A percentile compares a stretch with the other conserved stretches of the same genome.
These are phyloP conservation scores for Paecilomyces niveus DNA, from an alignment of 2,329 filamentous ascomycete species.

Conservation along the genomic window DNA sequence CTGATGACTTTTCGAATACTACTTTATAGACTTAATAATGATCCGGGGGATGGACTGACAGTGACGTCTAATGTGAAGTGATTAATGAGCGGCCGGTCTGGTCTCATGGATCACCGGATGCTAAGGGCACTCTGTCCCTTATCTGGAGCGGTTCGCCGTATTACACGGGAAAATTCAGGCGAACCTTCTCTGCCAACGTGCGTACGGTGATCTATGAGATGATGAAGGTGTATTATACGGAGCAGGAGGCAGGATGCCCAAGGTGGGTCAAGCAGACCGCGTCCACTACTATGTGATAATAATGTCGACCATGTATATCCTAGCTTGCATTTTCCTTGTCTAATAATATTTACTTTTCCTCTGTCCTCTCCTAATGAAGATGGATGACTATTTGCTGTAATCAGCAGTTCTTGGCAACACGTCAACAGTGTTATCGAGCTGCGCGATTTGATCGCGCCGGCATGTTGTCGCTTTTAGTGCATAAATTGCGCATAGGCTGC, in stretches of 20 bases:
- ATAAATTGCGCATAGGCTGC: background rate
- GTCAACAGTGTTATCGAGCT: background rate
- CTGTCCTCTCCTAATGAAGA: background rate
- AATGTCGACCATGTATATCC: background rate
- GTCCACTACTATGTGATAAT: background rate
- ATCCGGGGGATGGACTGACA: background rate
- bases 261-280: background rate
- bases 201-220: background rate
- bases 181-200: background rate
- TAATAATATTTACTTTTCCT: background rate
- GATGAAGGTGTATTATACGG: background rate
- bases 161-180: background rate
- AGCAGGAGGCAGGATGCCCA: background rate
- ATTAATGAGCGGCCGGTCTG: background rate
- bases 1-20: background rate
- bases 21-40: background rate
- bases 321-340: background rate
- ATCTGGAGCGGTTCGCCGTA: background rate
- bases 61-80: background rate
- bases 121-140: background rate
- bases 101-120: background rate
- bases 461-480: background rate
- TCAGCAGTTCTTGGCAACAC: background rate
- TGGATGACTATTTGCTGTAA: background rate
- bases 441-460: background rate